These are phyloP conservation scores for Sideroxylon spinosum DNA, from an alignment of 179 eudicot genomes.

Conservation along the genomic window DNA sequence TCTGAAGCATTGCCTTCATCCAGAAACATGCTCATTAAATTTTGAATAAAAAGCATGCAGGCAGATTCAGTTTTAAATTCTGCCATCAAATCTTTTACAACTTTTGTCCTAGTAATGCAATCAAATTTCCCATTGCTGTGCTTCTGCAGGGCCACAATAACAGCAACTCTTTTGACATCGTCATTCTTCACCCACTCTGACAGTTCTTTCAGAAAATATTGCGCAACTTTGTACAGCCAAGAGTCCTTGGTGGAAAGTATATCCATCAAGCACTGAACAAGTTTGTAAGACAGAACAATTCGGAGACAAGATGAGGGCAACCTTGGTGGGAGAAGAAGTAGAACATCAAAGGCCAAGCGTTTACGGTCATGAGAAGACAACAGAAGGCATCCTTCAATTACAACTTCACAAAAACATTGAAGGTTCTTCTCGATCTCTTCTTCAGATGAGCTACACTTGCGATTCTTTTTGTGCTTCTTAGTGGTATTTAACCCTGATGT, in stretches of 20 bases:
- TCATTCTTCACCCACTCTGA: conserved; percentile 63
- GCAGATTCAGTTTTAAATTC: conserved; percentile 78
- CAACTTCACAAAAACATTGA: conserved; percentile 55
- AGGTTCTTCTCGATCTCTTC: conserved; percentile 70
- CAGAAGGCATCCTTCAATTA: conserved; percentile 70
- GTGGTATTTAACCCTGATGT: conserved; percentile 43
- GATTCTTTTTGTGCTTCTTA: conserved; percentile 79
- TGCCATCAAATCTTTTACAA: conserved; percentile 68
- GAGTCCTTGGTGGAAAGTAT: conserved; percentile 70
- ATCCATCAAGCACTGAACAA: conserved; percentile 86
- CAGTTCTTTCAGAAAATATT: conserved; percentile 61
- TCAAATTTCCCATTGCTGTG: conserved; percentile 88
- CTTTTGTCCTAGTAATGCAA: conserved; percentile 58
- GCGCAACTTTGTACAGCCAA: conserved; percentile 81
- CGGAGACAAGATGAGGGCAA: conserved; percentile 67
- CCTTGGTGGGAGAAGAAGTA: conserved; percentile 79
- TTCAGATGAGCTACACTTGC: conserved; percentile 59
- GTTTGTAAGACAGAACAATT: conserved; percentile 60
- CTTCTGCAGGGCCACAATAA: conserved; percentile 75
- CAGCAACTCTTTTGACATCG: conserved; percentile 65
- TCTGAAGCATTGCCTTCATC: conserved; percentile 67
- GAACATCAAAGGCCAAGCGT: conserved; percentile 70
- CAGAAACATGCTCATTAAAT: conserved; percentile 67
- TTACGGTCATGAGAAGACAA: conserved; percentile 87
- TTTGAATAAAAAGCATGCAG: conserved; percentile 71